Percentiles rank a stretch among this genome's conserved stretches.
Evolutionary conservation across 2,329 filamentous ascomycete genomes (phyloP).

Genomic region (Didymella sp.): DNA sequence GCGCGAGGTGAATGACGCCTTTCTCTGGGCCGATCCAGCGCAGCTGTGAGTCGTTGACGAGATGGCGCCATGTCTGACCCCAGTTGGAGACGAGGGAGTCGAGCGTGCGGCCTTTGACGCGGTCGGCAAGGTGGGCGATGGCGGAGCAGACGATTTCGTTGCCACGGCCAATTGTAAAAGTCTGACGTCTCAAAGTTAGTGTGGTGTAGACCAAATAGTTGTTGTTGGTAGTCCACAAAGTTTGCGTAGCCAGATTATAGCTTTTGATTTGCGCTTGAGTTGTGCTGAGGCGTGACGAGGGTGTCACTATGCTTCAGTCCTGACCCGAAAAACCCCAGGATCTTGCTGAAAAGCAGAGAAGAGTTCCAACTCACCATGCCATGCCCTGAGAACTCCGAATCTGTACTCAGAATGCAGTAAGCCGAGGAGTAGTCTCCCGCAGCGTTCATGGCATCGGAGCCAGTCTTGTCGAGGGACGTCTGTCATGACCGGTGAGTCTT

Average conservation of each 20-base stretch:
- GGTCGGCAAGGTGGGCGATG: constrained; percentile 78
- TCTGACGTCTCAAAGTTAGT: constrained; percentile 50
- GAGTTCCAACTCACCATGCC: constrained; percentile 68
- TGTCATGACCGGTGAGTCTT: constrained; percentile 28
- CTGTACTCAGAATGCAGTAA: constrained; percentile 90
- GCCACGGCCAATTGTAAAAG: constrained; percentile 86
- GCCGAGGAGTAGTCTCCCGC: constrained; percentile 91
- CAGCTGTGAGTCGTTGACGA: constrained; percentile 89
- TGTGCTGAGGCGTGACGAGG: neutral
- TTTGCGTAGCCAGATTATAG: neutral
- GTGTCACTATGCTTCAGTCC: neutral
- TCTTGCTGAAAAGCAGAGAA: neutral
- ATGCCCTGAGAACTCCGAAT: constrained; percentile 73
- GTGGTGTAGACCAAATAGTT: neutral
- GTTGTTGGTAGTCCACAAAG: neutral
- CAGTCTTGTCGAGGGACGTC: constrained; percentile 96
- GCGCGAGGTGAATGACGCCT: constrained; percentile 89
- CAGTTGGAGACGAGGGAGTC: constrained; percentile 79
- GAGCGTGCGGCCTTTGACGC: constrained; percentile 76
- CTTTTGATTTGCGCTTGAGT: neutral
- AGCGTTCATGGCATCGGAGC: constrained; percentile 95
- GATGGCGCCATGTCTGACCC: constrained; percentile 88
- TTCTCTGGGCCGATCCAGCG: constrained; percentile 96
- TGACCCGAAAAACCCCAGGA: neutral
- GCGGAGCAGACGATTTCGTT: constrained; percentile 92